phyloP scores from a whole-genome alignment of 2,329 filamentous ascomycete species.

The Penicillium hordei region DNA sequence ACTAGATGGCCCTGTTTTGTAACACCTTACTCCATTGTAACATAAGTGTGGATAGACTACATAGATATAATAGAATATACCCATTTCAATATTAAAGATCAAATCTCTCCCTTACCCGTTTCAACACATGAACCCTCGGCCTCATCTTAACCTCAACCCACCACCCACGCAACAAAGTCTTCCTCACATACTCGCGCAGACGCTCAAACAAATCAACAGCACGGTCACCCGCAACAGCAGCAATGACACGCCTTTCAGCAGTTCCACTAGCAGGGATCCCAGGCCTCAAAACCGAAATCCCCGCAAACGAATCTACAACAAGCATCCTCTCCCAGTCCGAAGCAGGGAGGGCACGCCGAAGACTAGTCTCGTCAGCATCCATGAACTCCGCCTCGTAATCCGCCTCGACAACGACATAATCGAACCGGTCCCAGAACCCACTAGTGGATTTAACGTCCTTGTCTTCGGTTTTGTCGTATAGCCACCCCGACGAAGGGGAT shows the following conservation, averaged over 20 bases:
- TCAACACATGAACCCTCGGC: slow-evolving; percentile 54
- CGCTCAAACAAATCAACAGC: slow-evolving; percentile 31
- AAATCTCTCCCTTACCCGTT: slow-evolving; percentile 9
- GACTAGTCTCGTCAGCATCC: slow-evolving; percentile 38
- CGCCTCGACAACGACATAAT: slow-evolving; percentile 58
- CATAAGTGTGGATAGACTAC: too few relatives aligned
- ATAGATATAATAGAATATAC: too few relatives aligned
- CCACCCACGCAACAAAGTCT: slow-evolving; percentile 48
- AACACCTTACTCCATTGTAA: not conserved
- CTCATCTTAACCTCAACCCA: slow-evolving; percentile 57
- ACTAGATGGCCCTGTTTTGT: not conserved
- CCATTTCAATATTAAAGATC: too few relatives aligned
- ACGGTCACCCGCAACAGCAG: slow-evolving; percentile 35
- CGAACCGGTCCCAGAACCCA: slow-evolving; percentile 58
- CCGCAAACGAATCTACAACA: slow-evolving; percentile 53
- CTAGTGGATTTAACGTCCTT: slow-evolving; percentile 48
- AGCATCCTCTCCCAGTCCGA: slow-evolving; percentile 53
- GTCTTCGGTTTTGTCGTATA: slow-evolving; percentile 62
- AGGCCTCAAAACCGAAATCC: slow-evolving; percentile 50
- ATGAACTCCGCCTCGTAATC: slow-evolving; percentile 23
- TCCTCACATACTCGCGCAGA: slow-evolving; percentile 27
- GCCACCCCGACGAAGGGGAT: slow-evolving; percentile 43
- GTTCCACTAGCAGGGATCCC: slow-evolving; percentile 29
- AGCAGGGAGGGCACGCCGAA: slow-evolving; percentile 31
- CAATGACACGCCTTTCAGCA: slow-evolving; percentile 39